These are phyloP conservation scores for Entomortierella parvispora DNA, from an alignment of 192 early-diverging fungal genomes.

Conservation along the genomic window DNA sequence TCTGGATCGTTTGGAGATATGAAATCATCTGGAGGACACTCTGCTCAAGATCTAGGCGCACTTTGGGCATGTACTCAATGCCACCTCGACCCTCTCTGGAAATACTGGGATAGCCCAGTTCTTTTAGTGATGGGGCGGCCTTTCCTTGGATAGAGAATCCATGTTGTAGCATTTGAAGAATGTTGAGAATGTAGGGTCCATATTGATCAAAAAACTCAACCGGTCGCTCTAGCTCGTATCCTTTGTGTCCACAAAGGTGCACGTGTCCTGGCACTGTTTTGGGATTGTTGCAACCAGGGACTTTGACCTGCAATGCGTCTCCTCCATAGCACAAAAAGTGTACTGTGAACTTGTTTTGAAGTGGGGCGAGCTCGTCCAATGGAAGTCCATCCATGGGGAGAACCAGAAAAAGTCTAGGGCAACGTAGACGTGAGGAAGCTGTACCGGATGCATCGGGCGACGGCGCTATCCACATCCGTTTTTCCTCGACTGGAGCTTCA, in stretches of 20 bases:
- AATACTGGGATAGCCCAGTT: neutral
- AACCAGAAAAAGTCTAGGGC: slow-evolving; percentile 10
- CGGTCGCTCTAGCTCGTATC: slow-evolving; percentile 14
- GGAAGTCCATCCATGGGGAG: neutral
- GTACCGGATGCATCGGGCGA: too few relatives aligned
- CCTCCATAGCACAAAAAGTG: slow-evolving; percentile 23
- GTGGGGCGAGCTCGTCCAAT: neutral
- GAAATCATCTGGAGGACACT: slow-evolving; percentile 2
- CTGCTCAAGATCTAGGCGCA: slow-evolving; percentile 1
- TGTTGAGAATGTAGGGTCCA: slow-evolving; percentile 9
- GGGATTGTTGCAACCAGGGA: neutral
- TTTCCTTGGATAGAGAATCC: slow-evolving; percentile 9
- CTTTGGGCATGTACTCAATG: neutral
- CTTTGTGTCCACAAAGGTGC: slow-evolving; percentile 9
- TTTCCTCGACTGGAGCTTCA: too few relatives aligned
- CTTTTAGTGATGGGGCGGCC: neutral
- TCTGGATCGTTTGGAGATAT: neutral
- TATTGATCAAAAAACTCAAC: slow-evolving; percentile 12
- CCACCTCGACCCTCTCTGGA: neutral
- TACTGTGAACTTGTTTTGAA: slow-evolving; percentile 4
- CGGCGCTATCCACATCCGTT: too few relatives aligned
- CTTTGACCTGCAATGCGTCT: too few relatives aligned
- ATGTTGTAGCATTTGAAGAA: slow-evolving; percentile 6
- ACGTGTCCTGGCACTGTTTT: neutral
- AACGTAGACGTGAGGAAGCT: too few relatives aligned